Percentiles rank a stretch among this genome's conserved stretches.
Evolutionary conservation across 192 early-diverging fungal species (phyloP).

Genomic region (Coemansia sp.): DNA sequence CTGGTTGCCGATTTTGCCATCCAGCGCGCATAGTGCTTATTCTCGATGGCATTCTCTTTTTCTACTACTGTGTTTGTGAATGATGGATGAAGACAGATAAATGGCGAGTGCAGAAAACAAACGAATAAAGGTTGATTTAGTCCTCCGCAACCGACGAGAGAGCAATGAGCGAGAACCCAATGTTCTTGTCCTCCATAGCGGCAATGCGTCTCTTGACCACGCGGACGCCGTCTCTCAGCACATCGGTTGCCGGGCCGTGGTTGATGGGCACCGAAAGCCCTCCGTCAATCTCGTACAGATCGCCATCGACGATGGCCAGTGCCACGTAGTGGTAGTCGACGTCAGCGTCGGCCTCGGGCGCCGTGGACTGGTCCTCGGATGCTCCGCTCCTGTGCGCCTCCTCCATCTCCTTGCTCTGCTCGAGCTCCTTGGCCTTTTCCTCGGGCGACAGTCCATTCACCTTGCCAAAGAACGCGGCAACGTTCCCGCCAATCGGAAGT

Average conservation of each 20-base stretch:
- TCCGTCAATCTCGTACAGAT: slow-evolving; percentile 89
- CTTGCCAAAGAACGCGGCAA: slow-evolving; percentile 67
- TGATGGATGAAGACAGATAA: neutral
- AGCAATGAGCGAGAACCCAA: slow-evolving; percentile 32
- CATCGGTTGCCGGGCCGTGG: slow-evolving; percentile 67
- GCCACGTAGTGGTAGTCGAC: slow-evolving; percentile 86
- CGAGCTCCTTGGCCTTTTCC: slow-evolving; percentile 73
- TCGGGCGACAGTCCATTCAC: slow-evolving; percentile 63
- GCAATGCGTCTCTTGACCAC: slow-evolving; percentile 28
- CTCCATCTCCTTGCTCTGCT: slow-evolving; percentile 61
- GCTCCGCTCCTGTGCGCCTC: slow-evolving; percentile 60
- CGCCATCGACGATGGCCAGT: slow-evolving; percentile 76
- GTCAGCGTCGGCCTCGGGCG: slow-evolving; percentile 71
- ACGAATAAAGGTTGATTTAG: neutral
- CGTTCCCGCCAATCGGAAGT: slow-evolving; percentile 47
- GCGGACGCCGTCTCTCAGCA: slow-evolving; percentile 52
- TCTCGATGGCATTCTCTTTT: neutral
- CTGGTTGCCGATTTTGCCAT: slow-evolving; percentile 35
- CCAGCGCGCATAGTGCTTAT: slow-evolving; percentile 5
- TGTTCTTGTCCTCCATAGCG: slow-evolving; percentile 11
- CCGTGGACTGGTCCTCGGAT: slow-evolving; percentile 65
- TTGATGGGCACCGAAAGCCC: slow-evolving; percentile 78
- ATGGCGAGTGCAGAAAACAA: neutral
- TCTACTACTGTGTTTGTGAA: neutral
- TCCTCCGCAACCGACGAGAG: slow-evolving; percentile 4